A percentile compares a stretch with the other conserved stretches of the same genome.
These are phyloP conservation scores for Roridomyces roridus DNA, from an alignment of 768 basidiomycete genomes.

Conservation along the genomic window DNA sequence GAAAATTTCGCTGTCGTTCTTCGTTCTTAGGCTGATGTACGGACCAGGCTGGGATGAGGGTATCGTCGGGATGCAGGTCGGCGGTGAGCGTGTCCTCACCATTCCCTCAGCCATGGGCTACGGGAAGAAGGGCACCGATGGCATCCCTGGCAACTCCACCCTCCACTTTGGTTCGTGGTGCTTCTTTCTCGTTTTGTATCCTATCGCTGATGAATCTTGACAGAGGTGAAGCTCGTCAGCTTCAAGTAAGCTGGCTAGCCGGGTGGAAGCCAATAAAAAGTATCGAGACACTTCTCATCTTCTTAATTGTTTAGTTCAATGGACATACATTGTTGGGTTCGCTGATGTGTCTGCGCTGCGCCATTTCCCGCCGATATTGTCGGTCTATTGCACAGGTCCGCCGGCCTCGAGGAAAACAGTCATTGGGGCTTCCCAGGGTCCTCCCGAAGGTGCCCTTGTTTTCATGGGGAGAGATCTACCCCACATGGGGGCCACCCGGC, in stretches of 20 bases:
- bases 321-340: background rate
- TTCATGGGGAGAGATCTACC: no score
- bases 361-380: no score
- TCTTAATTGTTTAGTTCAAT: constrained; percentile 20
- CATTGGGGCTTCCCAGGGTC: no score
- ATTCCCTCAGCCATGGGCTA: constrained; percentile 77
- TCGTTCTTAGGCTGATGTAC: constrained; percentile 1
- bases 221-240: constrained; percentile 76
- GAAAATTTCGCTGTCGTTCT: constrained; percentile 14
- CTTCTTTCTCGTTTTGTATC: background rate
- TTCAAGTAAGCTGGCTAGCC: constrained; percentile 56
- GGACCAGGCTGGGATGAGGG: constrained; percentile 87
- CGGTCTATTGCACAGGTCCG: no score
- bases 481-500: no score
- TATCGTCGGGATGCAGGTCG: constrained; percentile 89
- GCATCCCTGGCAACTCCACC: constrained; percentile 82
- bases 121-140: constrained; percentile 62
- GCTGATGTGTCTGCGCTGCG: no score
- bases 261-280: constrained; percentile 13
- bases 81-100: constrained; percentile 83
- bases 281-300: constrained; percentile 18
- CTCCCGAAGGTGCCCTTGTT: no score
- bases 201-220: background rate
- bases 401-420: no score
- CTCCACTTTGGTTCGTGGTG: constrained; percentile 75